A percentile compares a stretch with the other conserved stretches of the same genome.
Evolutionary conservation across 1,139 yeast genomes (phyloP).

Genomic region (Pichia sp.): DNA sequence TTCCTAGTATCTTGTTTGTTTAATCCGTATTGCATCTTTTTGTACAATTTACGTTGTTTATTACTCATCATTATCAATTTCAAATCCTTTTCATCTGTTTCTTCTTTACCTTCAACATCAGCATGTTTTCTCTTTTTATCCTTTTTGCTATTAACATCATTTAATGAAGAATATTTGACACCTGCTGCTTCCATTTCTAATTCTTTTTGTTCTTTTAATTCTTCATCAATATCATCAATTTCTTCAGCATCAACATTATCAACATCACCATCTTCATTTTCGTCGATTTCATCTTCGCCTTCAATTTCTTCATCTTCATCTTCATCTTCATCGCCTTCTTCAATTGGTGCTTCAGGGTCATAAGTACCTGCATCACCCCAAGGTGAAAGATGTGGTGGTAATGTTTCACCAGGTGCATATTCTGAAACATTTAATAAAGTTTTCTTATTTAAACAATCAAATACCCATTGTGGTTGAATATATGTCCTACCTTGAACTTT

Average conservation of each 20-base stretch:
- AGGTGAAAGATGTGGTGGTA: conserved; percentile 97
- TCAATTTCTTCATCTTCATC: conserved; percentile 46
- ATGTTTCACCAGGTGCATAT: conserved; percentile 89
- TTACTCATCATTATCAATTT: conserved; percentile 97
- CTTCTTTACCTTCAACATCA: conserved; percentile 54
- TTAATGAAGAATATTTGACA: conserved; percentile 59
- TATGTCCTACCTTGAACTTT: conserved; percentile 91
- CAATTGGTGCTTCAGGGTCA: conserved; percentile 60
- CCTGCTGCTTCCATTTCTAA: conserved; percentile 90
- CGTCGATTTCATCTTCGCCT: conserved; percentile 44
- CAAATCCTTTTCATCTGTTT: conserved; percentile 87
- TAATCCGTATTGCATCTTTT: conserved; percentile 91
- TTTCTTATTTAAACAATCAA: conserved; percentile 82
- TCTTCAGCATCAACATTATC: too few species aligned
- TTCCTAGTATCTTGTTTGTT: conserved; percentile 78
- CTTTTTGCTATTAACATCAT: conserved; percentile 29
- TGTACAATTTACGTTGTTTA: conserved; percentile 90
- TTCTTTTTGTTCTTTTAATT: conserved; percentile 68
- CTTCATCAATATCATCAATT: conserved; percentile 35
- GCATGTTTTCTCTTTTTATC: conserved; percentile 44
- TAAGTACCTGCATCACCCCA: conserved; percentile 96
- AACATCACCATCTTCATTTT: conserved; percentile 39
- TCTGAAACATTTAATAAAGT: conserved; percentile 67
- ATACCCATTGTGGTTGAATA: conserved; percentile 96
- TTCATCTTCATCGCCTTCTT: conserved; percentile 40